These are phyloP conservation scores for Fonsecaea multimorphosa DNA, from an alignment of 2,329 filamentous ascomycete species.

Conservation along the genomic window DNA sequence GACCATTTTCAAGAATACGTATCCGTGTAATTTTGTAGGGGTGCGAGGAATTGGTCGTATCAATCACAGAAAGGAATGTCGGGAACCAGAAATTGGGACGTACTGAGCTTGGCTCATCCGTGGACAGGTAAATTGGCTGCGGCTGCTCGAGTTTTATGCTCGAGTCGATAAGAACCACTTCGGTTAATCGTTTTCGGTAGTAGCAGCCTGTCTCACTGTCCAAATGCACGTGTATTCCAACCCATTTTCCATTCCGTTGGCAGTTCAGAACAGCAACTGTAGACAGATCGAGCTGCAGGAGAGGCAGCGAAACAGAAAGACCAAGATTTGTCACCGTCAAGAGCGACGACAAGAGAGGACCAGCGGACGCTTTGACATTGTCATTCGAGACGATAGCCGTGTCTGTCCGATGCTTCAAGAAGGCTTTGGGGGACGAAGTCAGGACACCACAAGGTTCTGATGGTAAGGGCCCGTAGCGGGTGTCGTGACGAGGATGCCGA, in stretches of 20 bases:
- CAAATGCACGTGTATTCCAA: not conserved
- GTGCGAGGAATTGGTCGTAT: not conserved
- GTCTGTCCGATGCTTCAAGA: conserved; percentile 1
- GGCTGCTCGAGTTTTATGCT: not conserved
- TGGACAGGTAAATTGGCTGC: not conserved
- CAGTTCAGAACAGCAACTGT: conserved; percentile 2
- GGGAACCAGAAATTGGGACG: not conserved
- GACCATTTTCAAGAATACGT: not conserved
- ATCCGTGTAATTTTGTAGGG: not conserved
- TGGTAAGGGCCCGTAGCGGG: not conserved
- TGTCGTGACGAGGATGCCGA: too few relatives aligned
- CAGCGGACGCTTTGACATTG: not conserved
- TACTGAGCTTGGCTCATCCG: not conserved
- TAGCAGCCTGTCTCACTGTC: not conserved
- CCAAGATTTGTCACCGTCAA: not conserved
- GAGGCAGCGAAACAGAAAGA: not conserved
- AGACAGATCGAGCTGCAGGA: not conserved
- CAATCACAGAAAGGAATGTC: conserved; percentile 1
- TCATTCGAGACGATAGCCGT: not conserved
- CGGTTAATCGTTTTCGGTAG: not conserved
- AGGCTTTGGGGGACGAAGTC: not conserved
- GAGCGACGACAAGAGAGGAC: not conserved
- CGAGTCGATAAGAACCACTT: not conserved
- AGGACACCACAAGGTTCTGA: conserved; percentile 2
- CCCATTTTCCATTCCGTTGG: not conserved